Conservation (phyloP, 768 basidiomycete species). For the Calocera cornea region DNA sequence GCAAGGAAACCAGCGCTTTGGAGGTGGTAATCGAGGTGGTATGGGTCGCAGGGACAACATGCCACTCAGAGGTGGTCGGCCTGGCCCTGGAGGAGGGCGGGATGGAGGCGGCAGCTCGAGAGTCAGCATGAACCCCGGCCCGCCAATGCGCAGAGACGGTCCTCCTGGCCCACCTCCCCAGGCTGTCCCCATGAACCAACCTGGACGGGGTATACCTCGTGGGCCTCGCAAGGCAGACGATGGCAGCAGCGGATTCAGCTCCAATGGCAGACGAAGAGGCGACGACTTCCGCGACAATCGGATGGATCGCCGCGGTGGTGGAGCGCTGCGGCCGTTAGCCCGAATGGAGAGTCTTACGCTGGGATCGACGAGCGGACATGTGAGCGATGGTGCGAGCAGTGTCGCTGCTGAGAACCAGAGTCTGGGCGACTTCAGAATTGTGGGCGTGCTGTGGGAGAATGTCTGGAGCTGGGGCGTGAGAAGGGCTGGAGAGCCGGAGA, state of each 20-base stretch:
- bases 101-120: background rate
- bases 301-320: background rate
- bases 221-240: conserved; percentile 1
- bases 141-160: background rate
- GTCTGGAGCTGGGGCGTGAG: conserved; percentile 2
- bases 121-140: background rate
- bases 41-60: conserved; percentile 22
- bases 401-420: conserved; percentile 2
- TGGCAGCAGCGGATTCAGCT: background rate
- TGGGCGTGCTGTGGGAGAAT: background rate
- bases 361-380: background rate
- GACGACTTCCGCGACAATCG: conserved; percentile 4
- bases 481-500: background rate
- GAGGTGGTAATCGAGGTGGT: conserved; percentile 14
- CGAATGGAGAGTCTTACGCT: background rate
- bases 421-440: background rate
- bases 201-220: background rate
- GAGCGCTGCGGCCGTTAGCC: background rate
- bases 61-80: background rate
- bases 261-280: background rate
- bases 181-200: background rate
- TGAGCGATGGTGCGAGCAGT: conserved; percentile 1
- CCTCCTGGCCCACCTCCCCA: background rate
- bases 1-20: conserved; percentile 24
- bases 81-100: background rate